Evolutionary conservation across 768 basidiomycete species (phyloP).

Genomic region (Suillus plorans): DNA sequence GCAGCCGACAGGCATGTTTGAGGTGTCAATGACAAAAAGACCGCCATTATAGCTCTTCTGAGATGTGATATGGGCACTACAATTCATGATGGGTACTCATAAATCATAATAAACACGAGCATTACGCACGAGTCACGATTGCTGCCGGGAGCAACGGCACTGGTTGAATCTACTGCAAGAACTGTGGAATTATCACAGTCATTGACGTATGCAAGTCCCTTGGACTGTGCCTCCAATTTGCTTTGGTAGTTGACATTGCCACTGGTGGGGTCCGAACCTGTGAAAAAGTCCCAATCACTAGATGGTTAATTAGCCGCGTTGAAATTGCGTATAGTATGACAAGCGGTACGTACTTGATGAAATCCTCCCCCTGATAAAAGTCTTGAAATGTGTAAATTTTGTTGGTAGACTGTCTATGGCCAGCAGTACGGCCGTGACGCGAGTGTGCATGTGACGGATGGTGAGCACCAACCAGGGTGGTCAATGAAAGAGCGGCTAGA

Average conservation of each 20-base stretch:
- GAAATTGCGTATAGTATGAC: not conserved
- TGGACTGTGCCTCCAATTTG: constrained; percentile 43
- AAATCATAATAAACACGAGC: not conserved
- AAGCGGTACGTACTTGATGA: constrained; percentile 51
- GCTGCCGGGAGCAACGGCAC: constrained; percentile 45
- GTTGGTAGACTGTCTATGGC: constrained; percentile 17
- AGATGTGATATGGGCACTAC: constrained; percentile 66
- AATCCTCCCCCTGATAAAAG: constrained; percentile 49
- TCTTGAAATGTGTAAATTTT: constrained; percentile 38
- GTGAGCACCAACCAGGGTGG: constrained; percentile 38
- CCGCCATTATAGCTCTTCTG: constrained; percentile 62
- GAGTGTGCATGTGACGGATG: constrained; percentile 21
- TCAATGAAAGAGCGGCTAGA: constrained; percentile 31
- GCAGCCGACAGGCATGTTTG: constrained; percentile 70
- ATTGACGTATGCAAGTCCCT: constrained; percentile 63
- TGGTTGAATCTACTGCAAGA: constrained; percentile 62
- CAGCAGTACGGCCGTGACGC: constrained; percentile 28
- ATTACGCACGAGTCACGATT: constrained; percentile 51
- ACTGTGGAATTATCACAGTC: constrained; percentile 51
- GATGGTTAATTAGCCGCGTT: constrained; percentile 6
- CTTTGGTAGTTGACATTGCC: constrained; percentile 65
- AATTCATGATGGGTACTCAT: constrained; percentile 3
- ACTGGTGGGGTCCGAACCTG: constrained; percentile 61
- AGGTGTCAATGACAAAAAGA: constrained; percentile 74
- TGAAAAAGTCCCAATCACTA: constrained; percentile 72